Percentiles rank a stretch among this genome's conserved stretches.
These are phyloP conservation scores for Vigna angularis DNA, from an alignment of 306 rosid species.

Conservation along the genomic window DNA sequence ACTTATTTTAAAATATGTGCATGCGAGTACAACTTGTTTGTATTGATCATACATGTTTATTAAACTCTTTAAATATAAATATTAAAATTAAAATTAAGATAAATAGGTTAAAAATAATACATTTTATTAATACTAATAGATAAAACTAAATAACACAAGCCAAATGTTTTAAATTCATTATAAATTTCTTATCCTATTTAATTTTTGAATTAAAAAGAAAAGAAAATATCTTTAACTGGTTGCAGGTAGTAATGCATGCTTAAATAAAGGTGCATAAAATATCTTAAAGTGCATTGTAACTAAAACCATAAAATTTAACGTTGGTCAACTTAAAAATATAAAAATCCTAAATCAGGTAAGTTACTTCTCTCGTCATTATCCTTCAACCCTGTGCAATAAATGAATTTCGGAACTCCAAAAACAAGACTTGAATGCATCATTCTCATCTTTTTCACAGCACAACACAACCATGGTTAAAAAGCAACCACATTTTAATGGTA, in stretches of 20 bases:
- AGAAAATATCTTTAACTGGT: not conserved
- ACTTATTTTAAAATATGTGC: no score
- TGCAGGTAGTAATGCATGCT: not conserved
- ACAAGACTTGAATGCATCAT: not conserved
- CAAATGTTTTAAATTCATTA: not conserved
- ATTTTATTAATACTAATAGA: no score
- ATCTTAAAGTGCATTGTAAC: not conserved
- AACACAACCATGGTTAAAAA: conserved; percentile 44
- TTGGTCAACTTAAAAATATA: not conserved
- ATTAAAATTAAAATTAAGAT: not conserved
- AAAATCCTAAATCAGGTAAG: not conserved
- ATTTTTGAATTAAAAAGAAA: not conserved
- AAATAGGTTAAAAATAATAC: no score
- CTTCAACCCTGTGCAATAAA: not conserved
- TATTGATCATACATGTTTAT: not conserved
- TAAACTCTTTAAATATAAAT: not conserved
- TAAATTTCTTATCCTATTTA: not conserved
- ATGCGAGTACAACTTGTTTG: no score
- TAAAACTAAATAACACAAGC: not conserved
- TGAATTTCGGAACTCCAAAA: not conserved
- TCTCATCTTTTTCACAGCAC: not conserved
- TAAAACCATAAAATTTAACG: not conserved
- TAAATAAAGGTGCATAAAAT: not conserved
- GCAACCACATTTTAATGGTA: not conserved
- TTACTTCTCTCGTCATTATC: not conserved